Evolutionary conservation across 1,139 yeast species (phyloP).

Genomic region (Sugiyamaella novakii): DNA sequence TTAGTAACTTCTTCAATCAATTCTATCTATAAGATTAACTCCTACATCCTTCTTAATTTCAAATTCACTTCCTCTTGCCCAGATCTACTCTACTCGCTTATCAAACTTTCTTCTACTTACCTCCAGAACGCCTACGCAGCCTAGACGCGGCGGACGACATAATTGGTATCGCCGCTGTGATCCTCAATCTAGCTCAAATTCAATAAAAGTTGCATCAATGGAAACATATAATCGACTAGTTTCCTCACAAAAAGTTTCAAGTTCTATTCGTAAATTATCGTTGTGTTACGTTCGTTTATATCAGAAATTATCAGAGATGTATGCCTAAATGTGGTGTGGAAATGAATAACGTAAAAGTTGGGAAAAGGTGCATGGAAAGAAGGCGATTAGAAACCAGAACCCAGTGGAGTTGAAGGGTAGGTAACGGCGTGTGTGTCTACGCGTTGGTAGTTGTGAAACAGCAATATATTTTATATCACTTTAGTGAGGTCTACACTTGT

Average conservation of each 20-base stretch:
- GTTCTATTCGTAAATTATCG: slow-evolving; percentile 17
- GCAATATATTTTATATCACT: too few species aligned
- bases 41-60: background rate
- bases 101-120: slow-evolving; percentile 11
- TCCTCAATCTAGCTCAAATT: slow-evolving; percentile 4
- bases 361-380: slow-evolving; percentile 4
- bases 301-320: background rate
- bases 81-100: too few species aligned
- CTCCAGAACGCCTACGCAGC: slow-evolving; percentile 16
- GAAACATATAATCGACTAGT: slow-evolving; percentile 18
- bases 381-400: too few species aligned
- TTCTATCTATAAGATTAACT: too few species aligned
- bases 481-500: too few species aligned
- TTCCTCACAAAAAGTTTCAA: slow-evolving; percentile 26
- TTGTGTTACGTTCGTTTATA: slow-evolving; percentile 1
- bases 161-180: slow-evolving; percentile 7
- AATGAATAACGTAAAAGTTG: slow-evolving; percentile 12
- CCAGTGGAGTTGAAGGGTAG: too few species aligned
- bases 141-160: slow-evolving; percentile 19
- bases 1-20: too few species aligned
- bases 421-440: too few species aligned
- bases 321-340: slow-evolving; percentile 12
- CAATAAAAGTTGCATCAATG: slow-evolving; percentile 26
- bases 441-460: too few species aligned
- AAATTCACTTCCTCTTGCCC: background rate